phyloP scores from a whole-genome alignment of 331 rosid species.

The Spiraea crenata region DNA sequence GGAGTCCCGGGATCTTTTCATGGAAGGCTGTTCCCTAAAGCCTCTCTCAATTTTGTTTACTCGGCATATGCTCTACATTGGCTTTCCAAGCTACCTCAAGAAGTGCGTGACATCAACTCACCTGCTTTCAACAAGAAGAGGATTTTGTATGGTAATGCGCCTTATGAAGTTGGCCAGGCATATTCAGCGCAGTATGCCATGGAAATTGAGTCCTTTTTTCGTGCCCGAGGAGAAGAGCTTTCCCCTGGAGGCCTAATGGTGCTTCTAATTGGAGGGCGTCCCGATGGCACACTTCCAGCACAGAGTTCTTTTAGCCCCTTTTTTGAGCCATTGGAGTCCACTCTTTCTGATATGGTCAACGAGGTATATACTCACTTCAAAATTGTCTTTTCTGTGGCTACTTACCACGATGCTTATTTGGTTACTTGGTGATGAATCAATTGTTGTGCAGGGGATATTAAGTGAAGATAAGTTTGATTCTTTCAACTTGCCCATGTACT shows the following conservation, averaged over 20 bases:
- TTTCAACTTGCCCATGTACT: conserved; percentile 10
- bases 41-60: conserved; percentile 16
- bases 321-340: conserved; percentile 9
- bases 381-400: too few relatives aligned
- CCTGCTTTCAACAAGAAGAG: conserved; percentile 13
- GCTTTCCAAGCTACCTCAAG: conserved; percentile 18
- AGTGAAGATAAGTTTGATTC: conserved; percentile 2
- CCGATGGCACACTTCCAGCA: neutral
- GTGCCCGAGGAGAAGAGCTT: conserved; percentile 22
- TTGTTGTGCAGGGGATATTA: neutral
- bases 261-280: conserved; percentile 12
- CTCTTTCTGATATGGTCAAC: neutral
- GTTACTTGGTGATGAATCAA: neutral
- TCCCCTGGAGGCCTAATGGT: conserved; percentile 14
- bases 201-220: conserved; percentile 10
- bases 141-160: conserved; percentile 13
- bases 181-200: conserved; percentile 16
- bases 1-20: conserved; percentile 25
- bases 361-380: neutral
- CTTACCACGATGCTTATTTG: too few relatives aligned
- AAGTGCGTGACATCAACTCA: neutral
- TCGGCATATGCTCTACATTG: conserved; percentile 7
- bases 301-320: neutral
- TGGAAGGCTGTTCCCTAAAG: conserved; percentile 18
- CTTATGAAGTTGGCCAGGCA: neutral